These are phyloP conservation scores for Spathaspora passalidarum DNA, from an alignment of 805 yeast genomes.

Conservation along the genomic window DNA sequence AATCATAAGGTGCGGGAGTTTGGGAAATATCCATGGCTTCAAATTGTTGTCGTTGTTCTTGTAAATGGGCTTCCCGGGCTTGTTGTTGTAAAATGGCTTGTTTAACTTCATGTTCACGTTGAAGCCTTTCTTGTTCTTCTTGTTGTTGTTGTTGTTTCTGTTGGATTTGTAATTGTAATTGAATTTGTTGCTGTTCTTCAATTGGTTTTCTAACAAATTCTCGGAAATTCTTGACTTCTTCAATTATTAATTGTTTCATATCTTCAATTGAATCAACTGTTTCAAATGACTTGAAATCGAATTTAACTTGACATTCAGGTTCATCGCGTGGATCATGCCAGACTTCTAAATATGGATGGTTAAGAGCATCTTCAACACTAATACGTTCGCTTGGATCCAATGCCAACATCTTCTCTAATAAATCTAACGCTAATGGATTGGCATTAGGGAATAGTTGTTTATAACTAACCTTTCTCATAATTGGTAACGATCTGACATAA, in stretches of 20 bases:
- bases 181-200: slow-evolving; percentile 47
- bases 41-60: slow-evolving; percentile 7
- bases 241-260: slow-evolving; percentile 73
- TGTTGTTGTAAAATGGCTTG: slow-evolving; percentile 4
- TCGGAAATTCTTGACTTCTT: slow-evolving; percentile 77
- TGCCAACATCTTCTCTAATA: slow-evolving; percentile 79
- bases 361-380: slow-evolving; percentile 85
- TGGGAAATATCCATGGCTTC: slow-evolving; percentile 6
- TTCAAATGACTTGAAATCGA: slow-evolving; percentile 82
- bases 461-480: slow-evolving; percentile 77
- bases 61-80: neutral
- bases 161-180: slow-evolving; percentile 30
- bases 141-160: slow-evolving; percentile 25
- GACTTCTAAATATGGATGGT: slow-evolving; percentile 83
- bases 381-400: slow-evolving; percentile 87
- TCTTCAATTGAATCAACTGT: slow-evolving; percentile 72
- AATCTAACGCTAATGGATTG: slow-evolving; percentile 80
- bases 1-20: slow-evolving; percentile 4
- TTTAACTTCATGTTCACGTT: slow-evolving; percentile 13
- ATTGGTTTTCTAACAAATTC: slow-evolving; percentile 78
- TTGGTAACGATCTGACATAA: slow-evolving; percentile 84
- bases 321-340: slow-evolving; percentile 98
- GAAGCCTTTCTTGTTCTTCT: slow-evolving; percentile 17
- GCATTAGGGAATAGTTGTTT: slow-evolving; percentile 74
- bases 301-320: slow-evolving; percentile 74